phyloP scores from a whole-genome alignment of 306 rosid species.

The Mucuna pruriens region DNA sequence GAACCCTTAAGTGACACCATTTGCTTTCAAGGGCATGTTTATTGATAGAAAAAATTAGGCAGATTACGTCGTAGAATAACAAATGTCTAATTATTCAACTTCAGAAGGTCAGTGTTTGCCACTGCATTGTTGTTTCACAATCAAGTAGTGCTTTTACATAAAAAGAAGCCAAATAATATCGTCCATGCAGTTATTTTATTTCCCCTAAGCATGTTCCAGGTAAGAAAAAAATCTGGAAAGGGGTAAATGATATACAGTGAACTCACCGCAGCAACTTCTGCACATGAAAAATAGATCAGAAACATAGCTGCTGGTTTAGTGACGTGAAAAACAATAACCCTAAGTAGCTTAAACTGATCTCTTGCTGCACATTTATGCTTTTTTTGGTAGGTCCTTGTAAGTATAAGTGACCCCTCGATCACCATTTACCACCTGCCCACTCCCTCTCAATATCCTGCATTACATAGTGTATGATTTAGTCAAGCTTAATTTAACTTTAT shows the following conservation, averaged over 20 bases:
- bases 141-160: constrained; percentile 2
- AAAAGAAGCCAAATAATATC: neutral
- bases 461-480: constrained; percentile 12
- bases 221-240: constrained; percentile 36
- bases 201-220: constrained; percentile 45
- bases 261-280: constrained; percentile 31
- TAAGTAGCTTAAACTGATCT: constrained; percentile 28
- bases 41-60: neutral
- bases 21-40: neutral
- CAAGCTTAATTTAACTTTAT: neutral
- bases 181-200: constrained; percentile 18
- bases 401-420: constrained; percentile 65
- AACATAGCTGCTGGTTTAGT: constrained; percentile 32
- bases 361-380: constrained; percentile 35
- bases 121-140: too few relatives aligned
- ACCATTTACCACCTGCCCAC: constrained; percentile 74
- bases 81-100: neutral
- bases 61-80: neutral
- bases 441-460: constrained; percentile 90
- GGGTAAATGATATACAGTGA: constrained; percentile 39
- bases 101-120: too few relatives aligned
- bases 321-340: constrained; percentile 25
- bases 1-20: neutral
- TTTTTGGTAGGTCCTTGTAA: constrained; percentile 56
- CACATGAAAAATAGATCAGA: constrained; percentile 35